Percentiles rank a stretch among this genome's conserved stretches.
phyloP scores from a whole-genome alignment of 192 early-diverging fungal species.

The Coemansia sp. region DNA sequence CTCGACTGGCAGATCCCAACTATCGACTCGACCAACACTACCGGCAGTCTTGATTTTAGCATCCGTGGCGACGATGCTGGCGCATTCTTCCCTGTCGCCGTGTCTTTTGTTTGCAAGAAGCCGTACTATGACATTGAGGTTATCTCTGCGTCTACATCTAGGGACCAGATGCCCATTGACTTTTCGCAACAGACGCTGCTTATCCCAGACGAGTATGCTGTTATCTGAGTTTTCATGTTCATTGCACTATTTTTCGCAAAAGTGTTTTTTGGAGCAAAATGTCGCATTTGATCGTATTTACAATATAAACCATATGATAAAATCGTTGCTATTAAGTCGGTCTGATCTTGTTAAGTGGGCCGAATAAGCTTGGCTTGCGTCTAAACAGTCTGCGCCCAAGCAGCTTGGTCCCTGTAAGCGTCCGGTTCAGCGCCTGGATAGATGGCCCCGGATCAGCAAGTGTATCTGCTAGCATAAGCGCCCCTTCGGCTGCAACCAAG shows the following conservation, averaged over 20 bases:
- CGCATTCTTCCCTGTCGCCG: conserved; percentile 83
- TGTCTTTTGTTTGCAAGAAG: conserved; percentile 69
- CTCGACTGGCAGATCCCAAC: conserved; percentile 81
- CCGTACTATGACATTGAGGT: conserved; percentile 78
- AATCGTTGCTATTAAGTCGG: not conserved
- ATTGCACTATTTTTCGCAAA: conserved; percentile 1
- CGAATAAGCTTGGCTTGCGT: conserved; percentile 21
- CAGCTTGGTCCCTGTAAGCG: conserved; percentile 19
- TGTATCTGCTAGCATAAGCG: conserved; percentile 10
- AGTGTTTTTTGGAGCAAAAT: too few relatives aligned
- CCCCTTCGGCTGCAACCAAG: conserved; percentile 9
- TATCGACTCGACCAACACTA: conserved; percentile 72
- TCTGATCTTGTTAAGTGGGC: conserved; percentile 23
- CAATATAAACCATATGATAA: not conserved
- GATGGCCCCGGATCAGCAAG: conserved; percentile 7
- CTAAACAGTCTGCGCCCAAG: conserved; percentile 20
- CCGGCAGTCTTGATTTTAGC: conserved; percentile 84
- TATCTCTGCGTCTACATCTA: conserved; percentile 36
- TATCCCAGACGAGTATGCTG: conserved; percentile 74
- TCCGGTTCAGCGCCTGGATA: conserved; percentile 14
- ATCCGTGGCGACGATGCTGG: conserved; percentile 72
- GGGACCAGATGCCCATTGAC: conserved; percentile 55
- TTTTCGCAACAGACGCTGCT: conserved; percentile 76
- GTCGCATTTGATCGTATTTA: too few relatives aligned
- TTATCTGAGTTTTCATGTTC: conserved; percentile 49